These are phyloP conservation scores for Serpula lacrymans DNA, from an alignment of 768 basidiomycete genomes.

Conservation along the genomic window DNA sequence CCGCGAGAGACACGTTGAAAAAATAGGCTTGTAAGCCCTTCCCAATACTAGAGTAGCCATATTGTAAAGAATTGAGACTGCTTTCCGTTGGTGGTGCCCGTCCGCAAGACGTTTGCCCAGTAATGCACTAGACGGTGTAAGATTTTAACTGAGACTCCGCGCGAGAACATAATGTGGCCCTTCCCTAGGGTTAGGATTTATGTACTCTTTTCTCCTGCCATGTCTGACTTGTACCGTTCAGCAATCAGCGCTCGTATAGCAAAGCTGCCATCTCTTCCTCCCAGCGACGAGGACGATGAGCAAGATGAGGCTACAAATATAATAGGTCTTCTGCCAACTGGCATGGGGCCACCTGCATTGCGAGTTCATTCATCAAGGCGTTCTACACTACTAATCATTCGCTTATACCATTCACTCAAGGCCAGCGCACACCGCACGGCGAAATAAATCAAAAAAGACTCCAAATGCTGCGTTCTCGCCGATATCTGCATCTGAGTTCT, in stretches of 20 bases:
- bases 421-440: conserved; percentile 26
- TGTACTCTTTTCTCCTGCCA: conserved; percentile 28
- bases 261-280: conserved; percentile 64
- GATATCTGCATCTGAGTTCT: conserved; percentile 74
- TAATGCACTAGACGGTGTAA: too few relatives aligned
- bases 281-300: conserved; percentile 40
- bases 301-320: conserved; percentile 53
- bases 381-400: conserved; percentile 13
- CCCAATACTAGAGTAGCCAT: too few relatives aligned
- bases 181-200: conserved; percentile 5
- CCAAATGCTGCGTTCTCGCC: conserved; percentile 70
- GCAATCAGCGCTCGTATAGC: conserved; percentile 72
- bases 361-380: conserved; percentile 33
- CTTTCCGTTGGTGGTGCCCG: too few relatives aligned
- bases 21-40: too few relatives aligned
- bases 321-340: conserved; percentile 58
- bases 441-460: conserved; percentile 25
- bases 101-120: too few relatives aligned
- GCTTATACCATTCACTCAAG: conserved; percentile 22
- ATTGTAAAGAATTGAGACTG: too few relatives aligned
- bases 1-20: conserved; percentile 10
- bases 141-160: too few relatives aligned
- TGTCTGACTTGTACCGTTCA: conserved; percentile 76
- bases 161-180: too few relatives aligned
- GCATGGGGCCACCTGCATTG: conserved; percentile 63